Conservation (phyloP, 176 grass and related monocot species). For the Avena atlantica region DNA sequence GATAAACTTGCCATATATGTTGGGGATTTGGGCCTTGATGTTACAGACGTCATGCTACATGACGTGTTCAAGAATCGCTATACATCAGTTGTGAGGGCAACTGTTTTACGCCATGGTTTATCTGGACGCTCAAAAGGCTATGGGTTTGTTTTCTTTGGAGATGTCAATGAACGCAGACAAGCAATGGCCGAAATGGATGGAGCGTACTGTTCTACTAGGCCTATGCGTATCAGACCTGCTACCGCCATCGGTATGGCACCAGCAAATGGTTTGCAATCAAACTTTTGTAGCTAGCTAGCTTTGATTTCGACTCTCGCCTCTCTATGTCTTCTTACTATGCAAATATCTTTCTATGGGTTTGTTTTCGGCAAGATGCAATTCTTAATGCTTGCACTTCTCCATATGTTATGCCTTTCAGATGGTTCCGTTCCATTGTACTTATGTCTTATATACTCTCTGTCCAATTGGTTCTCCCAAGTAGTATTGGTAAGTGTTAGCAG, state of each 20-base stretch:
- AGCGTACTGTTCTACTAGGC: constrained; percentile 73
- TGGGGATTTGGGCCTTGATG: constrained; percentile 69
- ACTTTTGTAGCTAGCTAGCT: background rate
- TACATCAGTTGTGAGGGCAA: constrained; percentile 67
- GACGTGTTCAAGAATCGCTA: constrained; percentile 71
- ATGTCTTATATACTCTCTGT: background rate
- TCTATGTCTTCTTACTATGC: background rate
- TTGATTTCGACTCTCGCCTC: background rate
- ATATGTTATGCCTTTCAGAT: background rate
- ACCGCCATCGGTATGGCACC: constrained; percentile 23
- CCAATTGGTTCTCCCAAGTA: background rate
- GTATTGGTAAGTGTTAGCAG: background rate
- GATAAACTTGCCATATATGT: constrained; percentile 62
- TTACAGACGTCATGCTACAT: constrained; percentile 73
- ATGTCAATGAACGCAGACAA: constrained; percentile 65
- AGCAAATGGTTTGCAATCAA: constrained; percentile 9
- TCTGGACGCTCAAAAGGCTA: constrained; percentile 67
- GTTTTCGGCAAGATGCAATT: background rate
- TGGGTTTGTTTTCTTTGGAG: constrained; percentile 82
- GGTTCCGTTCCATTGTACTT: background rate
- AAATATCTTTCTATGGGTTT: background rate
- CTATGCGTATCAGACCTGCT: constrained; percentile 69
- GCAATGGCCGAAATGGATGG: constrained; percentile 93
- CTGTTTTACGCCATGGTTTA: constrained; percentile 56
- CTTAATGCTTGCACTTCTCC: background rate